Evolutionary conservation across 306 rosid genomes (phyloP).

Genomic region (Quercus alba): DNA sequence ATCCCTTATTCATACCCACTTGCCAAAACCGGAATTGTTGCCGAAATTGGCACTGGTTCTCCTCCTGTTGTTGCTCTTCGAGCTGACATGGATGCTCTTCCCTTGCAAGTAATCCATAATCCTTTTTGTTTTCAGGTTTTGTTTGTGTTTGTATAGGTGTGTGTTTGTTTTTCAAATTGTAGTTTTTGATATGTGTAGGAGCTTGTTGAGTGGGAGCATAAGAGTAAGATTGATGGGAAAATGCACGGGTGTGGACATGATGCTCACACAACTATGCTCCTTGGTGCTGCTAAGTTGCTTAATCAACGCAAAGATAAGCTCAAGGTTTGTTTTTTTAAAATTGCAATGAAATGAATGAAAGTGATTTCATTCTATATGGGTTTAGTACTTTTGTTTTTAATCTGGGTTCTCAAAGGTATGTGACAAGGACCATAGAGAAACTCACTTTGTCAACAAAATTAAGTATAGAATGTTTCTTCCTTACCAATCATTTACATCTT

Average conservation of each 20-base stretch:
- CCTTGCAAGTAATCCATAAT: constrained; percentile 24
- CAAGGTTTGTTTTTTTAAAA: constrained; percentile 40
- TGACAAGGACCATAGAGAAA: no score
- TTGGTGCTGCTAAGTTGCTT: constrained; percentile 76
- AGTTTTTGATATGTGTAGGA: constrained; percentile 32
- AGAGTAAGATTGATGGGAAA: constrained; percentile 65
- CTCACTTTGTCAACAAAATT: background rate
- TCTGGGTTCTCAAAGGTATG: no score
- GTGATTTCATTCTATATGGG: no score
- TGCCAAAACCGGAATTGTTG: constrained; percentile 52
- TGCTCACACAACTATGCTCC: constrained; percentile 75
- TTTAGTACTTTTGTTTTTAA: no score
- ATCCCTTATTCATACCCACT: constrained; percentile 54
- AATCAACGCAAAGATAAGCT: constrained; percentile 43
- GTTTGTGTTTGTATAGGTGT: background rate
- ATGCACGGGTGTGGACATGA: constrained; percentile 87
- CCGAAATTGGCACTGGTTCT: constrained; percentile 36
- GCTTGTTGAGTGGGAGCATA: constrained; percentile 74
- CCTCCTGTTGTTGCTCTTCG: constrained; percentile 35
- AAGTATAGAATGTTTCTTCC: background rate
- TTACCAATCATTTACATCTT: no score
- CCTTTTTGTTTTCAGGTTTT: background rate
- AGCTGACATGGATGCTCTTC: constrained; percentile 45
- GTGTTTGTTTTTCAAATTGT: background rate
- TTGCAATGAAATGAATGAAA: background rate